Evolutionary conservation across 2,329 filamentous ascomycete genomes (phyloP).

Genomic region (Verruconis gallopava): DNA sequence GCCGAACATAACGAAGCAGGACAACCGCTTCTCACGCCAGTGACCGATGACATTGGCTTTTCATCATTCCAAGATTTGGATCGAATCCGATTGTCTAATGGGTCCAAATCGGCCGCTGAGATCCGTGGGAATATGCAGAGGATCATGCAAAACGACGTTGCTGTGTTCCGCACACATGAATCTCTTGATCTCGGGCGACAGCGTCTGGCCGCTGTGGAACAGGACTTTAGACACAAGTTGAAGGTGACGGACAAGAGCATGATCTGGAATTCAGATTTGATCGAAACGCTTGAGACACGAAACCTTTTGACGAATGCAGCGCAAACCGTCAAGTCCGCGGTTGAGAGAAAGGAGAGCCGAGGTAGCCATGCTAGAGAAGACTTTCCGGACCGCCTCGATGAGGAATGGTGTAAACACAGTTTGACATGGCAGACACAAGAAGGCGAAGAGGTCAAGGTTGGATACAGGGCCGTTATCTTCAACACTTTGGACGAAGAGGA

Average conservation of each 20-base stretch:
- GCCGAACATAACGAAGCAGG: constrained; percentile 27
- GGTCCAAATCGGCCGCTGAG: constrained; percentile 25
- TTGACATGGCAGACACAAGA: constrained; percentile 32
- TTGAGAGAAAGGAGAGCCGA: constrained; percentile 31
- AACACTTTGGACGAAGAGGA: constrained; percentile 33
- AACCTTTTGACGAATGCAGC: constrained; percentile 35
- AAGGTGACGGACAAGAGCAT: constrained; percentile 29
- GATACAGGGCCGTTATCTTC: constrained; percentile 30
- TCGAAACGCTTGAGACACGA: constrained; percentile 34
- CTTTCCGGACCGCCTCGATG: constrained; percentile 30
- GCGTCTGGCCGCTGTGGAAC: constrained; percentile 23
- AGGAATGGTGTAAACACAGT: constrained; percentile 35
- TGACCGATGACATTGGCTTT: constrained; percentile 23
- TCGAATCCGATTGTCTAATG: constrained; percentile 24
- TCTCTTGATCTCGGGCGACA: constrained; percentile 23
- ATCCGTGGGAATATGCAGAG: constrained; percentile 32
- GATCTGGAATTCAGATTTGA: constrained; percentile 38
- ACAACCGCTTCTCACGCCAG: constrained; percentile 19
- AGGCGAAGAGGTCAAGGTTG: constrained; percentile 28
- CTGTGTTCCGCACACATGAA: constrained; percentile 32
- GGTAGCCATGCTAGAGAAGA: constrained; percentile 37
- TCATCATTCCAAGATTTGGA: constrained; percentile 24
- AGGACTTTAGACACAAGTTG: constrained; percentile 24
- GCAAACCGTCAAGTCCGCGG: constrained; percentile 33
- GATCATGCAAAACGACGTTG: constrained; percentile 33